phyloP scores from a whole-genome alignment of 495 filamentous ascomycete species.

The Aspergillus bridgeri region DNA sequence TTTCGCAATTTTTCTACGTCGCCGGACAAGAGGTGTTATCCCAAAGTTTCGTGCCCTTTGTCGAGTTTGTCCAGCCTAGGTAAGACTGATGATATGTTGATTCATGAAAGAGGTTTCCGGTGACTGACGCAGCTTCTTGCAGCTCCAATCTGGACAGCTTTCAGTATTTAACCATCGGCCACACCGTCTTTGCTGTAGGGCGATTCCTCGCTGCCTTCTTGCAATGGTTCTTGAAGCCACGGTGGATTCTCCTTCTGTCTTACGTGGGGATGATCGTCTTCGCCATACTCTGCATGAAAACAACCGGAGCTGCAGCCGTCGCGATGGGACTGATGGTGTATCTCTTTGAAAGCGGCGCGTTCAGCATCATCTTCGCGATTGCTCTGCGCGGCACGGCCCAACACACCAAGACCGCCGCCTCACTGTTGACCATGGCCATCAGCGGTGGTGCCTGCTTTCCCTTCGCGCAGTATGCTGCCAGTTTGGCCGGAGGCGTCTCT shows the following conservation, averaged over 20 bases:
- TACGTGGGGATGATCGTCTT: slow-evolving; percentile 56
- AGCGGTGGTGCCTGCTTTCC: slow-evolving; percentile 56
- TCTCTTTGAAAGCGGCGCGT: slow-evolving; percentile 60
- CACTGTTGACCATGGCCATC: slow-evolving; percentile 52
- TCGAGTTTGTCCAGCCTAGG: slow-evolving; percentile 31
- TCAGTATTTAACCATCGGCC: slow-evolving; percentile 51
- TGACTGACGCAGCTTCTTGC: not conserved
- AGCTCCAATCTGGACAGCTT: slow-evolving; percentile 31
- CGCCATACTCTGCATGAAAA: slow-evolving; percentile 52
- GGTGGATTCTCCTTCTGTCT: slow-evolving; percentile 56
- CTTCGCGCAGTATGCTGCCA: slow-evolving; percentile 49
- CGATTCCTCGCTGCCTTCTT: slow-evolving; percentile 58
- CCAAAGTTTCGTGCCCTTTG: slow-evolving; percentile 41
- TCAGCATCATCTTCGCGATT: slow-evolving; percentile 61
- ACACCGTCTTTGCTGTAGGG: slow-evolving; percentile 58
- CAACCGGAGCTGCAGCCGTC: slow-evolving; percentile 42
- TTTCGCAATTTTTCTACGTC: slow-evolving; percentile 63
- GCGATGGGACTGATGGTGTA: slow-evolving; percentile 53
- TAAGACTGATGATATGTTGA: slow-evolving; percentile 11
- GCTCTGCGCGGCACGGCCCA: slow-evolving; percentile 57
- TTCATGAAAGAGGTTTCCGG: not conserved
- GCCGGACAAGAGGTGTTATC: slow-evolving; percentile 62
- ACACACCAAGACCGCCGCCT: slow-evolving; percentile 57
- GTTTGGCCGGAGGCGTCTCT: slow-evolving; percentile 33
- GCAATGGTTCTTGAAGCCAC: slow-evolving; percentile 56